Conservation (phyloP, 2,329 filamentous ascomycete species). For the Ceratocystis harringtonii region DNA sequence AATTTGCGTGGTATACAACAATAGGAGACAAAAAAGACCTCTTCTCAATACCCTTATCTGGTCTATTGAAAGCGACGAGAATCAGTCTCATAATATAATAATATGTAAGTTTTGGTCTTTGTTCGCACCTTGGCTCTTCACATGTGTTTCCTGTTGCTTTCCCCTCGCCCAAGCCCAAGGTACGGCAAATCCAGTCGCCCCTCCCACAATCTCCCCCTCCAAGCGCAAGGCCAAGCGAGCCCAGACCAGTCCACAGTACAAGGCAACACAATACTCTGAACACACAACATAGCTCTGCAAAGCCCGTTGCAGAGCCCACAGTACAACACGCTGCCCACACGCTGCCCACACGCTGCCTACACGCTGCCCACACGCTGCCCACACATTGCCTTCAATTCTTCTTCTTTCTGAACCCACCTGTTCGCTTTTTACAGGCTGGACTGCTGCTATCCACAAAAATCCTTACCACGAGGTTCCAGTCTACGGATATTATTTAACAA, state of each 20-base stretch:
- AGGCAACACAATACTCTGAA: background rate
- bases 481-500: background rate
- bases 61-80: too few relatives aligned
- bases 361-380: too few relatives aligned
- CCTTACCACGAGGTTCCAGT: background rate
- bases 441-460: background rate
- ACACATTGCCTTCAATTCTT: background rate
- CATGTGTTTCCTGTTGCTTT: background rate
- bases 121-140: too few relatives aligned
- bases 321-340: background rate
- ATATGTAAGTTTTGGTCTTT: too few relatives aligned
- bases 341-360: too few relatives aligned
- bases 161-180: background rate
- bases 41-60: too few relatives aligned
- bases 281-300: background rate
- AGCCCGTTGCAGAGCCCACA: background rate
- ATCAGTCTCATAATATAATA: too few relatives aligned
- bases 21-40: too few relatives aligned
- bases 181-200: background rate
- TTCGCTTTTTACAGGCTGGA: background rate
- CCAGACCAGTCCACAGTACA: background rate
- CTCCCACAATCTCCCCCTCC: slow-evolving; percentile 1
- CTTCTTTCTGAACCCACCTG: background rate
- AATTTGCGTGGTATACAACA: background rate
- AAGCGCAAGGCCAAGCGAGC: background rate